Evolutionary conservation across 148 eudicot species (phyloP).

Genomic region (Chenopodium suecicum): DNA sequence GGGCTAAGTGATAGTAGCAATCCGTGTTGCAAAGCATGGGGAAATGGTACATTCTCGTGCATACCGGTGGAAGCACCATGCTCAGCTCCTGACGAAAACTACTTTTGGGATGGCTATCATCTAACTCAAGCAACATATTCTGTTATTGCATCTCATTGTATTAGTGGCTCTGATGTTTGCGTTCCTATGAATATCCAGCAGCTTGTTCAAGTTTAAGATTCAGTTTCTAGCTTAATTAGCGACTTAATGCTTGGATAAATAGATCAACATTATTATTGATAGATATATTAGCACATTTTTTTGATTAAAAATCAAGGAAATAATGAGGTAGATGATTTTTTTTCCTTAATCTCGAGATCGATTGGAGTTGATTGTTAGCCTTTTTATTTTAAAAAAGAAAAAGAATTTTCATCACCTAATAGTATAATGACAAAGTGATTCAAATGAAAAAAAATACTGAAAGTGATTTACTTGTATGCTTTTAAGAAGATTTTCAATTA

Average conservation of each 20-base stretch:
- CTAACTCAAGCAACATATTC: slow-evolving; percentile 41
- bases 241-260: not conserved
- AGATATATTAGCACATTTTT: no score
- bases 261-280: not conserved
- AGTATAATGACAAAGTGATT: no score
- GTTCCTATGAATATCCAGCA: slow-evolving; percentile 30
- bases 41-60: slow-evolving; percentile 23
- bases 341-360: no score
- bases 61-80: slow-evolving; percentile 39
- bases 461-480: no score
- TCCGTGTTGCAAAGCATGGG: slow-evolving; percentile 12
- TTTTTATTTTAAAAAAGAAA: no score
- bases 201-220: slow-evolving; percentile 18
- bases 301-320: no score
- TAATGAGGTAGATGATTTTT: no score
- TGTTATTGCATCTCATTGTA: slow-evolving; percentile 36
- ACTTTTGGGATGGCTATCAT: slow-evolving; percentile 61
- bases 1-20: slow-evolving; percentile 3
- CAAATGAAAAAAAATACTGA: no score
- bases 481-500: no score
- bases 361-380: no score
- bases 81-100: slow-evolving; percentile 32
- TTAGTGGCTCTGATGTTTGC: slow-evolving; percentile 35
- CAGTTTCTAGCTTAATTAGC: not conserved
- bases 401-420: no score